These are phyloP conservation scores for Eustoma russellianum DNA, from an alignment of 257 asterid genomes.

Conservation along the genomic window DNA sequence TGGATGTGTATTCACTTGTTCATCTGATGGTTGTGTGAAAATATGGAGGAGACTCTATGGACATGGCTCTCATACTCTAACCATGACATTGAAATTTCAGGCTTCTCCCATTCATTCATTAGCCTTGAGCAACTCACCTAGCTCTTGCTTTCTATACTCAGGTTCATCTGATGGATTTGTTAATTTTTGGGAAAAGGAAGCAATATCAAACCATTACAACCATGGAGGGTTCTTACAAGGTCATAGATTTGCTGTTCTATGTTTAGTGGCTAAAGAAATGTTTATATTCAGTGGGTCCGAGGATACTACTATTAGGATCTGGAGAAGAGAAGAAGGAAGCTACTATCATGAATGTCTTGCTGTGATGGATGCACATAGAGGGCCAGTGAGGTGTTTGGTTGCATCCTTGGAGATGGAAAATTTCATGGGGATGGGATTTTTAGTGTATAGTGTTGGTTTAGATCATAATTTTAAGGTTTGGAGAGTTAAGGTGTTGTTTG, in stretches of 20 bases:
- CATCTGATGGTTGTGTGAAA: slow-evolving; percentile 73
- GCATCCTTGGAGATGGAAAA: slow-evolving; percentile 70
- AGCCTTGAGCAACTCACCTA: slow-evolving; percentile 33
- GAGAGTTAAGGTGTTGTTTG: slow-evolving; percentile 80
- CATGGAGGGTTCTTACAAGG: slow-evolving; percentile 90
- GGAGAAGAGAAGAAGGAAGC: slow-evolving; percentile 89
- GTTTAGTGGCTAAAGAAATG: slow-evolving; percentile 63
- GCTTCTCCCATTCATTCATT: slow-evolving; percentile 64
- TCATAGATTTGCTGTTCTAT: slow-evolving; percentile 66
- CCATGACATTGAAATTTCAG: slow-evolving; percentile 70
- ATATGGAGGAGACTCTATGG: slow-evolving; percentile 79
- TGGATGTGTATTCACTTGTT: slow-evolving; percentile 69
- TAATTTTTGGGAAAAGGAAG: slow-evolving; percentile 91
- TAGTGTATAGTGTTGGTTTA: slow-evolving; percentile 72
- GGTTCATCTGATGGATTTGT: slow-evolving; percentile 86
- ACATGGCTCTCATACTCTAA: slow-evolving; percentile 67
- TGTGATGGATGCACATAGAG: slow-evolving; percentile 76
- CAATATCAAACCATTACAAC: slow-evolving; percentile 52
- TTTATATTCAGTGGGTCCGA: slow-evolving; percentile 79
- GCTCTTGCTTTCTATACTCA: slow-evolving; percentile 48
- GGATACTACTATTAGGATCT: slow-evolving; percentile 74
- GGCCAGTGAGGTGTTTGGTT: slow-evolving; percentile 75
- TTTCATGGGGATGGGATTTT: slow-evolving; percentile 47
- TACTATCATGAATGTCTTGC: slow-evolving; percentile 84
- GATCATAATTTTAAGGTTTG: slow-evolving; percentile 86